These are phyloP conservation scores for Amaranthus tricolor DNA, from an alignment of 179 eudicot genomes.

Conservation along the genomic window DNA sequence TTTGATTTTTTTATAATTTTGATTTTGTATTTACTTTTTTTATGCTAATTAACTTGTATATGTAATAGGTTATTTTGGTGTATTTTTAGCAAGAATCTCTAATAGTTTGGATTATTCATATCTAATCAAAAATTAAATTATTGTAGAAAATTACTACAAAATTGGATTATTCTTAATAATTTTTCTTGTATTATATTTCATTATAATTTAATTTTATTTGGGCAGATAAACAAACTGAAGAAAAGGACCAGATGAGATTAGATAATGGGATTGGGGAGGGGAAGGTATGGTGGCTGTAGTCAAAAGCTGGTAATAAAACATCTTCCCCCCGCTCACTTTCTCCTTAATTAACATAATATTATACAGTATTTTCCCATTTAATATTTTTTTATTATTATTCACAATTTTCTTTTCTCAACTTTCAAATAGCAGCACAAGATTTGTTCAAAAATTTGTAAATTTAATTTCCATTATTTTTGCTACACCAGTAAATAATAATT, in stretches of 20 bases:
- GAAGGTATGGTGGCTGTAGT: slow-evolving; percentile 32
- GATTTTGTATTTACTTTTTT: no score
- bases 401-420: not conserved
- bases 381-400: not conserved
- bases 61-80: no score
- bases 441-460: no score
- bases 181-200: no score
- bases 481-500: slow-evolving; percentile 5
- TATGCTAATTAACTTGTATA: no score
- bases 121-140: no score
- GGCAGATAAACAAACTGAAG: slow-evolving; percentile 33
- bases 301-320: slow-evolving; percentile 27
- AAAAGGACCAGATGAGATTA: slow-evolving; percentile 24
- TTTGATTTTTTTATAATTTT: no score
- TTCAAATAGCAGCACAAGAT: no score
- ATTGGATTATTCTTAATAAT: no score
- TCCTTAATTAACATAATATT: not conserved
- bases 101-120: no score
- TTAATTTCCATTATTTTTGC: not conserved
- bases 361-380: slow-evolving; percentile 44
- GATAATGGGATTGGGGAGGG: slow-evolving; percentile 17
- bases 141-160: no score
- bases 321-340: not conserved
- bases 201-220: not conserved
- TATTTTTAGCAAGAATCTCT: no score